A percentile compares a stretch with the other conserved stretches of the same genome.
Conservation (phyloP, 2,329 filamentous ascomycete genomes). For the Beauveria sp. region DNA sequence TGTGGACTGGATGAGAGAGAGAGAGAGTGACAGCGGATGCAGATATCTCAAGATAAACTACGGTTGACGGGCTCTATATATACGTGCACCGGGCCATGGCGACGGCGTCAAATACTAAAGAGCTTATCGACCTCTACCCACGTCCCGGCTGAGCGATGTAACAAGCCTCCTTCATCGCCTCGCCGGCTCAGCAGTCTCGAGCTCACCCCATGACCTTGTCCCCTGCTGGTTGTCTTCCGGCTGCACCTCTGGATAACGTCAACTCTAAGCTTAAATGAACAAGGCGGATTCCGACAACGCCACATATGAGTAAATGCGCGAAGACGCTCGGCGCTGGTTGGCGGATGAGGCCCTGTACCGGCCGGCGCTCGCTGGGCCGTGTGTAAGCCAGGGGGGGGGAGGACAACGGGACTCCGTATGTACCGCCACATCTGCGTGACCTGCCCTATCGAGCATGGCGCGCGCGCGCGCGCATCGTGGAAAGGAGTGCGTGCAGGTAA, state of each 20-base stretch:
- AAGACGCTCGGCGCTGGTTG: background rate
- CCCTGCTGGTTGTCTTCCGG: background rate
- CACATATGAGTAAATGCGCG: background rate
- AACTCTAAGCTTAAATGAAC: background rate
- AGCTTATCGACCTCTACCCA: background rate
- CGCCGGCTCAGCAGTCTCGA: background rate
- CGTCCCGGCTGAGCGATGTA: background rate
- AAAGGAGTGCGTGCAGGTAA: no score
- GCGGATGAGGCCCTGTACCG: background rate
- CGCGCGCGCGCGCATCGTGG: no score
- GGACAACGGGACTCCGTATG: background rate
- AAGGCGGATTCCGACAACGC: background rate
- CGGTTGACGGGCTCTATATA: background rate
- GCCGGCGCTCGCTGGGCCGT: no score
- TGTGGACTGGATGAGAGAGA: background rate
- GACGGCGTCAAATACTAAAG: background rate
- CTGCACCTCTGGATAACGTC: background rate
- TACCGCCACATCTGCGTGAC: background rate
- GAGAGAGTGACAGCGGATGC: background rate
- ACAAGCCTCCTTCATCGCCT: background rate
- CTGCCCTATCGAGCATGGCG: constrained; percentile 3
- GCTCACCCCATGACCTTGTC: background rate
- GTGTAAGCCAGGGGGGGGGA: background rate
- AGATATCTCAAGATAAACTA: background rate
- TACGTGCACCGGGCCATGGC: background rate